Conservation (phyloP, 768 basidiomycete genomes). For the Stropharia rugosoannulata region DNA sequence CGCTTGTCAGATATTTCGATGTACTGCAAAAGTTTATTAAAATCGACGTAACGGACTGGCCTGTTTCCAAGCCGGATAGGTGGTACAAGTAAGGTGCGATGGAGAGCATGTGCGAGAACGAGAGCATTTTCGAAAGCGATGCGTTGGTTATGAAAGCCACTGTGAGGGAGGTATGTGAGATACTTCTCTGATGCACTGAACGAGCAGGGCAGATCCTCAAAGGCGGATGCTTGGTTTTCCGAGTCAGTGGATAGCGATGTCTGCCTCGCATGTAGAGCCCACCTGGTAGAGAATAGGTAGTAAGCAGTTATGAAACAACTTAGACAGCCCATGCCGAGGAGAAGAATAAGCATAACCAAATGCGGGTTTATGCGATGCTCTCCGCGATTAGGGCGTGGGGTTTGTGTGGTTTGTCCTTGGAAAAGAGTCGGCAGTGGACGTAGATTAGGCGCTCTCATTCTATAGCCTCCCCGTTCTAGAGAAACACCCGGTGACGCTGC, state of each 20-base stretch:
- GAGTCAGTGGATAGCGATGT: conserved; percentile 28
- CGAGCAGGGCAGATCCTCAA: conserved; percentile 11
- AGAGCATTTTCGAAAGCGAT: conserved; percentile 86
- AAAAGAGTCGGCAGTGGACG: conserved; percentile 17
- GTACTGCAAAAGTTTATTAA: conserved; percentile 44
- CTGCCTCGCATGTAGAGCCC: conserved; percentile 29
- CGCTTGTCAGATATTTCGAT: conserved; percentile 50
- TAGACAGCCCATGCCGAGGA: conserved; percentile 48
- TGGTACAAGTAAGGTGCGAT: conserved; percentile 80
- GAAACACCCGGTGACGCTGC: conserved; percentile 61
- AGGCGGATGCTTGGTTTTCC: conserved; percentile 21
- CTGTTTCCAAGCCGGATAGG: conserved; percentile 64
- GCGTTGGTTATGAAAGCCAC: conserved; percentile 84
- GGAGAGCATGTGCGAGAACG: conserved; percentile 63
- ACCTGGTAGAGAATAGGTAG: conserved; percentile 66
- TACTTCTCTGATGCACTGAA: conserved; percentile 36
- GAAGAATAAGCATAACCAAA: conserved; percentile 39
- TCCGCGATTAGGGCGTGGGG: conserved; percentile 7
- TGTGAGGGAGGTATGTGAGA: conserved; percentile 79
- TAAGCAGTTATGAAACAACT: conserved; percentile 60
- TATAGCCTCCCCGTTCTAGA: conserved; percentile 64
- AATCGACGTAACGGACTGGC: conserved; percentile 59
- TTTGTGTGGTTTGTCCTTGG: background rate
- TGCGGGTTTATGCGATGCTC: conserved; percentile 23
- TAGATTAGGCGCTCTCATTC: conserved; percentile 48